Evolutionary conservation across 179 eudicot genomes (phyloP).

Genomic region (Vitellaria paradoxa): DNA sequence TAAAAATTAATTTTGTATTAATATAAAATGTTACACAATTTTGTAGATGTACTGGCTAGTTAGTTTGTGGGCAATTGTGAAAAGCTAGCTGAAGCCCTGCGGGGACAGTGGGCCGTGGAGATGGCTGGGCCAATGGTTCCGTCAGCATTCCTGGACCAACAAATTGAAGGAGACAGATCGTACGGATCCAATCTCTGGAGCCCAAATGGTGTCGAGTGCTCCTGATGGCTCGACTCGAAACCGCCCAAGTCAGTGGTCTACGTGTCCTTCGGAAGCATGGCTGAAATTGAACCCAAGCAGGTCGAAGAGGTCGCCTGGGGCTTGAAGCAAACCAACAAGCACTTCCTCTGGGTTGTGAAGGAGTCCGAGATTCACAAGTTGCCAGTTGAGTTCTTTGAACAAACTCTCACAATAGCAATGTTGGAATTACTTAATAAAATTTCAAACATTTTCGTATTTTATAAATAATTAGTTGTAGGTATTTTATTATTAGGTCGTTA

Average conservation of each 20-base stretch:
- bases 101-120: slow-evolving; percentile 36
- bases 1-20: too few relatives aligned
- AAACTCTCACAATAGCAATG: too few relatives aligned
- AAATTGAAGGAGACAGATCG: slow-evolving; percentile 33
- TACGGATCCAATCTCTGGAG: slow-evolving; percentile 49
- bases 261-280: slow-evolving; percentile 51
- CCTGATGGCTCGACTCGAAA: slow-evolving; percentile 36
- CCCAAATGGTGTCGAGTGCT: slow-evolving; percentile 29
- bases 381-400: slow-evolving; percentile 24
- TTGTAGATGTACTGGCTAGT: too few relatives aligned
- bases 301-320: slow-evolving; percentile 32
- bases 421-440: too few relatives aligned
- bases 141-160: slow-evolving; percentile 42
- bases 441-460: too few relatives aligned
- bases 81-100: slow-evolving; percentile 28
- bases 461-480: too few relatives aligned
- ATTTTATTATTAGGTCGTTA: too few relatives aligned
- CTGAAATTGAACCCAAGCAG: slow-evolving; percentile 32
- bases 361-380: slow-evolving; percentile 29
- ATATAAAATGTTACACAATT: too few relatives aligned
- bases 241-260: slow-evolving; percentile 44
- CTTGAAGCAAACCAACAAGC: slow-evolving; percentile 20
- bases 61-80: too few relatives aligned
- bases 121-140: slow-evolving; percentile 53
- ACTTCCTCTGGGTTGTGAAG: slow-evolving; percentile 42